A percentile compares a stretch with the other conserved stretches of the same genome.
Conservation (phyloP, 768 basidiomycete genomes). For the Rhodotorula sphaerocarpa region DNA sequence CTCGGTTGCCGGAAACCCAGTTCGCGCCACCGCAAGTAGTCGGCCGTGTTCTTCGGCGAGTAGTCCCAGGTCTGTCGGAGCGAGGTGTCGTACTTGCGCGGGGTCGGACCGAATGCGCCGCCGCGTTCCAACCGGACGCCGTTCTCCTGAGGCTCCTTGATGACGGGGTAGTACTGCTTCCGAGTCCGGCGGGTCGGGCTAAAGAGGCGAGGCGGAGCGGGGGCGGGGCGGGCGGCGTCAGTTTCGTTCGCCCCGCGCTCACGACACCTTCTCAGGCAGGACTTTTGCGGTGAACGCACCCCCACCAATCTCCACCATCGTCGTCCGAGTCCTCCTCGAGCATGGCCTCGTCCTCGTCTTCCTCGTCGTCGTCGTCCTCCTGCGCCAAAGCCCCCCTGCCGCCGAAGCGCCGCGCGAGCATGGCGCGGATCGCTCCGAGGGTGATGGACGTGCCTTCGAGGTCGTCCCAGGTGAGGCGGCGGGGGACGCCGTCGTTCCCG, state of each 20-base stretch:
- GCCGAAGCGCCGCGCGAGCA: slow-evolving; percentile 19
- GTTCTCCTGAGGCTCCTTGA: slow-evolving; percentile 35
- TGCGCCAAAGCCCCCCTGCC: background rate
- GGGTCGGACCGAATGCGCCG: slow-evolving; percentile 57
- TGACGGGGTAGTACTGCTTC: slow-evolving; percentile 27
- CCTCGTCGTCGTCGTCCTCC: slow-evolving; percentile 16
- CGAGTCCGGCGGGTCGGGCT: background rate
- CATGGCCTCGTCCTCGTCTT: slow-evolving; percentile 1
- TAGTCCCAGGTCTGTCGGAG: background rate
- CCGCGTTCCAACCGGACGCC: slow-evolving; percentile 61
- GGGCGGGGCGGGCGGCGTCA: too few relatives aligned
- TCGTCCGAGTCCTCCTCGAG: slow-evolving; percentile 6
- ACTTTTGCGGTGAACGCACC: background rate
- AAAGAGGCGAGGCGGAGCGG: background rate
- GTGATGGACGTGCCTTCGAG: slow-evolving; percentile 12
- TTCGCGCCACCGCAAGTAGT: slow-evolving; percentile 22
- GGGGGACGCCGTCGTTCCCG: background rate
- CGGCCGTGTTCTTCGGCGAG: background rate
- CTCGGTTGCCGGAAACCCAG: background rate
- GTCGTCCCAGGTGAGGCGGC: slow-evolving; percentile 3
- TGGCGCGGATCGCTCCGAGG: slow-evolving; percentile 9
- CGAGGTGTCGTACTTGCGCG: slow-evolving; percentile 4
- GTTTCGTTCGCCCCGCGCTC: too few relatives aligned
- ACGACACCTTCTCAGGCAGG: background rate
- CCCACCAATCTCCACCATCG: slow-evolving; percentile 12